Evolutionary conservation across 495 filamentous ascomycete species (phyloP).

Genomic region (Annulohypoxylon maeteangense): DNA sequence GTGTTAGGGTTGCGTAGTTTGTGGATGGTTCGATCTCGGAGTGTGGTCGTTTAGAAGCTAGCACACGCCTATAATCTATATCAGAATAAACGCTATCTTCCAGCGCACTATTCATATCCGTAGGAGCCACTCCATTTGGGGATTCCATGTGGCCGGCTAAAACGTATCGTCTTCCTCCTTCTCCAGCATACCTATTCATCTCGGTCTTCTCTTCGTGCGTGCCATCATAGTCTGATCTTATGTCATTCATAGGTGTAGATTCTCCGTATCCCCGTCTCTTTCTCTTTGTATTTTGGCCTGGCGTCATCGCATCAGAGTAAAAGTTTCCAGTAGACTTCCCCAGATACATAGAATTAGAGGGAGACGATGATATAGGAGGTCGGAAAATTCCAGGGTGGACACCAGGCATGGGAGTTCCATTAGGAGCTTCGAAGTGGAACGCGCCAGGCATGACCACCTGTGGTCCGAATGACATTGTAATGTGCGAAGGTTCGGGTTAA

Average conservation of each 20-base stretch:
- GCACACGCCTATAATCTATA: constrained; percentile 61
- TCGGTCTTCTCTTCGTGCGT: constrained; percentile 19
- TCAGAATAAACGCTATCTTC: constrained; percentile 66
- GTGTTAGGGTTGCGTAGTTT: constrained; percentile 4
- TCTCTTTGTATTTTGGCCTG: constrained; percentile 49
- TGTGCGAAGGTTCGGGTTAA: not conserved
- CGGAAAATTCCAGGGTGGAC: constrained; percentile 73
- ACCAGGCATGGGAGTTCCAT: constrained; percentile 54
- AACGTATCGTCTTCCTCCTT: constrained; percentile 50
- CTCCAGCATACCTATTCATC: constrained; percentile 33
- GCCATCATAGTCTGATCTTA: constrained; percentile 32
- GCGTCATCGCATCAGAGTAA: constrained; percentile 52
- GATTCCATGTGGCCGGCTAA: constrained; percentile 74
- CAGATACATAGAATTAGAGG: constrained; percentile 68
- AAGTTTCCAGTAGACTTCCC: constrained; percentile 65
- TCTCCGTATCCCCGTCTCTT: constrained; percentile 51
- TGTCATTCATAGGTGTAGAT: constrained; percentile 49
- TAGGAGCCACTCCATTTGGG: constrained; percentile 59
- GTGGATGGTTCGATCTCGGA: constrained; percentile 44
- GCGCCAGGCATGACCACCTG: constrained; percentile 61
- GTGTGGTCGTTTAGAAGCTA: constrained; percentile 52
- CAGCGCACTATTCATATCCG: constrained; percentile 58
- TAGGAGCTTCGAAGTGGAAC: constrained; percentile 59
- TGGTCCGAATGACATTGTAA: constrained; percentile 54
- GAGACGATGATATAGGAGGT: constrained; percentile 71